A percentile compares a stretch with the other conserved stretches of the same genome.
Evolutionary conservation across 805 yeast species (phyloP).

Genomic region (Kodamaea nitidulidarum): DNA sequence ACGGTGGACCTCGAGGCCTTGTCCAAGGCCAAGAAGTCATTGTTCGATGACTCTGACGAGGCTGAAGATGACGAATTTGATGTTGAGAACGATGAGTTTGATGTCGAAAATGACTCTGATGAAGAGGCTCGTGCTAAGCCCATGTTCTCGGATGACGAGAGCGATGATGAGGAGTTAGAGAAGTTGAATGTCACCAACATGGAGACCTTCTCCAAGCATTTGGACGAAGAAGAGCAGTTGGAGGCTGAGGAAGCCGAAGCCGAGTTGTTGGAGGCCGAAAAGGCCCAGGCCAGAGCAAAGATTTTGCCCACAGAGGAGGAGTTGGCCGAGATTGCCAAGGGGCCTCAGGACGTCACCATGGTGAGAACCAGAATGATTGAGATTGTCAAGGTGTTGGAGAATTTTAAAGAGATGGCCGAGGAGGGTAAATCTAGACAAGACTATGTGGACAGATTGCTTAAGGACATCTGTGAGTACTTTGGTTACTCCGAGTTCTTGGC

Average conservation of each 20-base stretch:
- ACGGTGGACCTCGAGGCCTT: conserved; percentile 67
- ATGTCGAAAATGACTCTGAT: conserved; percentile 47
- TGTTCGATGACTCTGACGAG: conserved; percentile 72
- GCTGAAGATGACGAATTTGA: conserved; percentile 40
- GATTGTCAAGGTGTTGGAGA: conserved; percentile 88
- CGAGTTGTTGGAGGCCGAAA: conserved; percentile 55
- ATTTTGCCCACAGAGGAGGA: conserved; percentile 74
- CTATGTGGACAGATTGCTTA: conserved; percentile 69
- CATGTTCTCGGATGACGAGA: conserved; percentile 76
- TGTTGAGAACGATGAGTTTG: conserved; percentile 28
- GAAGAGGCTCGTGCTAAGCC: conserved; percentile 61
- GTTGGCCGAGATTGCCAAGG: conserved; percentile 43
- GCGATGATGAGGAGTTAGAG: conserved; percentile 50
- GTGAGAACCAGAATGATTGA: conserved; percentile 93
- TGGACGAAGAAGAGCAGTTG: conserved; percentile 55
- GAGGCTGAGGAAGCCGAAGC: conserved; percentile 46
- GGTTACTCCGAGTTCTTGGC: conserved; percentile 92
- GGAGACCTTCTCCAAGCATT: conserved; percentile 68
- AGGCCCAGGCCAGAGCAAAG: conserved; percentile 67
- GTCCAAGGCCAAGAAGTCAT: conserved; percentile 63
- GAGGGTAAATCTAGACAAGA: conserved; percentile 85
- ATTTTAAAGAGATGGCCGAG: conserved; percentile 77
- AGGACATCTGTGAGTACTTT: conserved; percentile 88
- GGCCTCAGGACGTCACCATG: conserved; percentile 72
- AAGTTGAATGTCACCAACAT: conserved; percentile 73